Evolutionary conservation across 2,329 filamentous ascomycete genomes (phyloP).

Genomic region (Talaromyces albobiverticillius): DNA sequence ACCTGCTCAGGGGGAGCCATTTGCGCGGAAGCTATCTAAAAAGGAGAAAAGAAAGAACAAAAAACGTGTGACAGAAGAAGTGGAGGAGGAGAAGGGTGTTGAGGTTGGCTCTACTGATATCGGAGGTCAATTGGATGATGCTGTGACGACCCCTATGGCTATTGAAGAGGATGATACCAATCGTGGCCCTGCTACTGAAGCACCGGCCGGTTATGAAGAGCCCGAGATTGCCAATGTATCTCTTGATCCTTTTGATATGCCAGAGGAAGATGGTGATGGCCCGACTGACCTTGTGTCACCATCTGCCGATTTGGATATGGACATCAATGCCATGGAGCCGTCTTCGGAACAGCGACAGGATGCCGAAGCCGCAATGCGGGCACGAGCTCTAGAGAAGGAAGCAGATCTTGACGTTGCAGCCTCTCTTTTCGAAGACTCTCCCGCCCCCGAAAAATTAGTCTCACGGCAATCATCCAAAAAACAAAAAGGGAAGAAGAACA

Average conservation of each 20-base stretch:
- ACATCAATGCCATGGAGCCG: neutral
- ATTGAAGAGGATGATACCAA: neutral
- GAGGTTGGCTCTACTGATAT: neutral
- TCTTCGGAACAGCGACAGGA: slow-evolving; percentile 3
- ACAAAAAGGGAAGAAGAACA: slow-evolving; percentile 38
- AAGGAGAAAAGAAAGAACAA: slow-evolving; percentile 17
- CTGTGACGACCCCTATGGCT: neutral
- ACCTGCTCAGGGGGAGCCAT: slow-evolving; percentile 2
- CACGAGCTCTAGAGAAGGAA: slow-evolving; percentile 10
- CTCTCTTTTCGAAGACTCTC: slow-evolving; percentile 6
- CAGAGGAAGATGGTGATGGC: slow-evolving; percentile 5
- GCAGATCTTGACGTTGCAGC: slow-evolving; percentile 17
- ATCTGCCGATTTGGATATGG: neutral
- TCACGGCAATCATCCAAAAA: slow-evolving; percentile 35
- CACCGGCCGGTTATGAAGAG: neutral
- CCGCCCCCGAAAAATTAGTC: slow-evolving; percentile 13
- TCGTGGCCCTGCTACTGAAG: neutral
- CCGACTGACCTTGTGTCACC: neutral
- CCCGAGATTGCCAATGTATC: slow-evolving; percentile 10
- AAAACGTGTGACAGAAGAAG: slow-evolving; percentile 2
- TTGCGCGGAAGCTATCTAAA: slow-evolving; percentile 9
- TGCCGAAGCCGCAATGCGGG: slow-evolving; percentile 7
- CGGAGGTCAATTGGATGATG: neutral
- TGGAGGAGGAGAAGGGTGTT: neutral
- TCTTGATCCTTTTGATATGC: slow-evolving; percentile 15